Evolutionary conservation across 2,329 filamentous ascomycete species (phyloP), one percentile per base, ranked within the genome.

Genomic region (Fusarium decemcellulare): DNA sequence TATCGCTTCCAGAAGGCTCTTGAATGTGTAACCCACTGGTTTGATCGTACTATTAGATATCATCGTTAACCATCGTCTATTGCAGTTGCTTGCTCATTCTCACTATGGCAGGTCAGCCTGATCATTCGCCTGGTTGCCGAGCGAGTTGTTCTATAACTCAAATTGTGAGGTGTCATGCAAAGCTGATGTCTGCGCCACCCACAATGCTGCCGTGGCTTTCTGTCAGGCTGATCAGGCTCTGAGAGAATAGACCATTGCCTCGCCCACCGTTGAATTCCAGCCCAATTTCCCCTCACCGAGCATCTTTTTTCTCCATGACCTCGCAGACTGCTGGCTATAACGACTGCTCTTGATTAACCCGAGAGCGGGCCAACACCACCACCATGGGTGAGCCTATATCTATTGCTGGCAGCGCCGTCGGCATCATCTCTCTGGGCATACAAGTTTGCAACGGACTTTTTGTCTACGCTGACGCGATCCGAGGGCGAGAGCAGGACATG

Each of bases 401-500:
- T 4, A 10, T 66, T 9, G 40, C 46, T 6, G 46, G 27, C 16
- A 55, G n/a, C 1, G 55, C 55, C 2, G 55, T 43, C 3, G 60
- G 63, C 7, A 63, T 64, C n/a, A 36, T 58, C 16, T 65, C 60
- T 0, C 39, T 65, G 0, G 60, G 62, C 5, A 64, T 59, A 18
- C 60, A 59, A 6, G 53, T 65, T 4, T 65, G 60, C 2, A 36
- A 64, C 29, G 48, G 53, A 1, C 60, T 64, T 18, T 1, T 57
- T 1, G 16, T 36, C 6, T 61, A 57, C 44, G 43, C 59, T 37
- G 52, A 50, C 15, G 36, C 43, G 6, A 5, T 51, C 3, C 23
- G 44, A 16, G 37, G 23, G 8, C 53, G 11, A 6, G 39, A 27
- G 2, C 46, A 29, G 42, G 46, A 62, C 42, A 23, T 46, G 32